Conservation (phyloP, 1,139 yeast species). For the Kurtzmaniella natalensis region DNA sequence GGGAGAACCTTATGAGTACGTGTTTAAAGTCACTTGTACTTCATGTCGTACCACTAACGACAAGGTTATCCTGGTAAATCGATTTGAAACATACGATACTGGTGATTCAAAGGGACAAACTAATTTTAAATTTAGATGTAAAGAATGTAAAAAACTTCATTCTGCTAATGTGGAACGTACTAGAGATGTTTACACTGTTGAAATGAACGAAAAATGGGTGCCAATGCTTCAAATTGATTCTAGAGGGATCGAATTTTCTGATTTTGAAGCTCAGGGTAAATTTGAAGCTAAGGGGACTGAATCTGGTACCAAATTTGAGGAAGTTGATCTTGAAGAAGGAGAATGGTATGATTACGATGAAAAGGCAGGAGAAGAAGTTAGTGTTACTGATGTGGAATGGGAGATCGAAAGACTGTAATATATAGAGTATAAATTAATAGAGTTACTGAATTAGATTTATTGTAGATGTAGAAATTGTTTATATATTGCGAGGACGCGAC, state of each 20-base stretch:
- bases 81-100: conserved; percentile 57
- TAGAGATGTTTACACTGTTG: conserved; percentile 22
- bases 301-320: conserved; percentile 49
- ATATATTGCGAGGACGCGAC: too few species aligned
- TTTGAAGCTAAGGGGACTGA: conserved; percentile 60
- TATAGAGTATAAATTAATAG: neutral
- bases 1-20: conserved; percentile 64
- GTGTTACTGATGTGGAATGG: conserved; percentile 72
- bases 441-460: neutral
- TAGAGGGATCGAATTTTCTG: conserved; percentile 74
- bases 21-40: conserved; percentile 70
- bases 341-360: conserved; percentile 98
- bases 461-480: neutral
- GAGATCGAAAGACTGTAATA: conserved; percentile 16
- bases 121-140: conserved; percentile 76
- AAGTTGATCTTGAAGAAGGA: conserved; percentile 69
- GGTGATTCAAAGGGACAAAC: conserved; percentile 80
- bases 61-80: conserved; percentile 69
- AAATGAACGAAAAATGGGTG: conserved; percentile 28
- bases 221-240: conserved; percentile 70
- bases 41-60: conserved; percentile 76
- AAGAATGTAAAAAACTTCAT: conserved; percentile 50
- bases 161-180: conserved; percentile 37
- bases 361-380: conserved; percentile 72
- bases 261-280: conserved; percentile 65